phyloP scores from a whole-genome alignment of 1,284 basidiomycete species.

The Phellopilus nigrolimitatus region DNA sequence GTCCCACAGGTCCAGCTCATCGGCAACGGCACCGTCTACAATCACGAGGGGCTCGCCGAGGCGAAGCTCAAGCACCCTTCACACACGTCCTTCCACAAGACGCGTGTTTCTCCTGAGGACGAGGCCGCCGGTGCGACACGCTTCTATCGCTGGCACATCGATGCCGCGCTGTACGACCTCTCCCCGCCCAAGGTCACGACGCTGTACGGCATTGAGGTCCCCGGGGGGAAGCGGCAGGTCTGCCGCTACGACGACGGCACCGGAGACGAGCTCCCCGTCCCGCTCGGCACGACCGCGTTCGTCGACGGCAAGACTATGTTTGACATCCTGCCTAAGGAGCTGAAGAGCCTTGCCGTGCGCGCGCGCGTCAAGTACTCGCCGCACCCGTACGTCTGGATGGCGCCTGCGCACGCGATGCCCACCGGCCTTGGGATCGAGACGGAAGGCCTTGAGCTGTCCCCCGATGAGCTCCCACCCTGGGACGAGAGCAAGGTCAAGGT shows the following conservation, averaged over 20 bases:
- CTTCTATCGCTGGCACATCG: conserved; percentile 94
- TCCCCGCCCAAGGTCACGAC: conserved; percentile 88
- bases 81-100: conserved; percentile 89
- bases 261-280: conserved; percentile 76
- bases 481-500: conserved; percentile 67
- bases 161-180: conserved; percentile 86
- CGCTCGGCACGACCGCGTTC: conserved; percentile 85
- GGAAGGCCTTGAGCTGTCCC: conserved; percentile 64
- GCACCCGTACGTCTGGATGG: conserved; percentile 86
- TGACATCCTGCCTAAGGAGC: conserved; percentile 64
- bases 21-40: conserved; percentile 69
- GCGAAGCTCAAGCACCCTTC: conserved; percentile 74
- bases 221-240: conserved; percentile 61
- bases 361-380: conserved; percentile 66
- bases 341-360: conserved; percentile 83
- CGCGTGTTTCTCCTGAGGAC: conserved; percentile 71
- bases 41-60: conserved; percentile 73
- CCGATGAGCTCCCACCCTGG: conserved; percentile 68
- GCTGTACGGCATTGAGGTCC: conserved; percentile 77
- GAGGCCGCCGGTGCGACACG: conserved; percentile 72
- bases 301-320: conserved; percentile 83
- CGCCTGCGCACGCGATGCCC: conserved; percentile 61
- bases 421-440: conserved; percentile 78
- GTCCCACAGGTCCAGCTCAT: conserved; percentile 86
- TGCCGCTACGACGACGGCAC: conserved; percentile 88